phyloP scores from a whole-genome alignment of 306 rosid genomes.

The Glycine soja region DNA sequence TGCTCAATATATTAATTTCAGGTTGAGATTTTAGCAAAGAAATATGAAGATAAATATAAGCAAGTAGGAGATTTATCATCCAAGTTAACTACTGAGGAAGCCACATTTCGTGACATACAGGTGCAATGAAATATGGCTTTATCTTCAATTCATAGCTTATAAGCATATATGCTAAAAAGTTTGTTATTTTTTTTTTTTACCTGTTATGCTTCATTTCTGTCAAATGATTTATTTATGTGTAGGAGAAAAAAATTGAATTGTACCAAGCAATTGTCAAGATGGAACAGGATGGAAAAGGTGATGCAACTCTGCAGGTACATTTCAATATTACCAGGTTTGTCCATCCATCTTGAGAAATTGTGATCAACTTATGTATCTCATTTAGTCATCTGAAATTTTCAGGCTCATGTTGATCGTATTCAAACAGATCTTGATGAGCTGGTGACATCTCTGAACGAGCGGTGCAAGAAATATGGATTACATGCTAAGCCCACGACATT shows the following conservation, averaged over 20 bases:
- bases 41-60: constrained; percentile 93
- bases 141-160: constrained; percentile 38
- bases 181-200: constrained; percentile 8
- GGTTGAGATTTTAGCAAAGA: constrained; percentile 83
- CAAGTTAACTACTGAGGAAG: constrained; percentile 87
- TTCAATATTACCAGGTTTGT: constrained; percentile 36
- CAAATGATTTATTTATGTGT: constrained; percentile 38
- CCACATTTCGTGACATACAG: constrained; percentile 95
- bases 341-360: constrained; percentile 36
- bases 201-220: constrained; percentile 30
- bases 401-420: constrained; percentile 74
- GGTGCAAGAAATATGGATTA: constrained; percentile 93
- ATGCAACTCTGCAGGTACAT: constrained; percentile 75
- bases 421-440: constrained; percentile 82
- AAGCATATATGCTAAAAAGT: constrained; percentile 27
- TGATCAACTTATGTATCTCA: constrained; percentile 34
- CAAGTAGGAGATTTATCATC: constrained; percentile 95
- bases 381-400: constrained; percentile 54
- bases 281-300: constrained; percentile 76
- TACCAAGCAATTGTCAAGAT: constrained; percentile 85
- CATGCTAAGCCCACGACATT: constrained; percentile 82
- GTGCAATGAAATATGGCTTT: constrained; percentile 48
- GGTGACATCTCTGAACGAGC: constrained; percentile 82
- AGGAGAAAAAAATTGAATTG: constrained; percentile 96
- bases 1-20: constrained; percentile 50